A percentile compares a stretch with the other conserved stretches of the same genome.
These are phyloP conservation scores for Cokeromyces recurvatus DNA, from an alignment of 371 early-diverging fungal species.

Conservation along the genomic window DNA sequence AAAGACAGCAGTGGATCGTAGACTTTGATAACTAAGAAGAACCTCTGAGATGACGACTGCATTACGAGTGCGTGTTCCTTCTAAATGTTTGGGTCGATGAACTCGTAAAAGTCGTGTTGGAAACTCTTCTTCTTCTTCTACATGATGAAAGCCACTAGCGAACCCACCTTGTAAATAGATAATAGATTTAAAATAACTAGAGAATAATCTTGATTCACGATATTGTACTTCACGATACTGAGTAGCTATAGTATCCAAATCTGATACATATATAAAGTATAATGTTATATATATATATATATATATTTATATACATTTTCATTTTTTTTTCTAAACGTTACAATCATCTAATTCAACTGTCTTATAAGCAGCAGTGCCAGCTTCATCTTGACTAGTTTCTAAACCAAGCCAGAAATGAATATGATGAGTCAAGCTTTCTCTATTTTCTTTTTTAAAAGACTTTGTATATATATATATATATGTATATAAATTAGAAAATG, in stretches of 20 bases:
- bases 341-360: conserved; percentile 85
- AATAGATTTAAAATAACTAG: conserved; percentile 61
- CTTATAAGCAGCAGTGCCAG: conserved; percentile 89
- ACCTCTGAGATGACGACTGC: conserved; percentile 67
- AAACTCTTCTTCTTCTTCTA: conserved; percentile 53
- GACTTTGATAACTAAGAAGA: conserved; percentile 36
- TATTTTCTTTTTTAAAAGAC: conserved; percentile 62
- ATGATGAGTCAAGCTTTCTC: conserved; percentile 63
- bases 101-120: conserved; percentile 68
- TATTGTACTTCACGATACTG: conserved; percentile 81
- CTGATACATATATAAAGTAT: too few relatives aligned
- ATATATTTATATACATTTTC: background rate
- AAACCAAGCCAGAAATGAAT: conserved; percentile 86
- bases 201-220: conserved; percentile 60
- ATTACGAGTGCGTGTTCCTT: conserved; percentile 36
- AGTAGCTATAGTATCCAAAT: conserved; percentile 60
- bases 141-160: conserved; percentile 73
- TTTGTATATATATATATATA: background rate
- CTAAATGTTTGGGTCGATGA: conserved; percentile 42
- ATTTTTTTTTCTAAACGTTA: conserved; percentile 17
- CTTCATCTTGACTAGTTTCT: conserved; percentile 73
- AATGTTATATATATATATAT: too few relatives aligned
- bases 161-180: conserved; percentile 70
- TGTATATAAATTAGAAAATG: too few relatives aligned
- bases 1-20: conserved; percentile 77